A percentile compares a stretch with the other conserved stretches of the same genome.
Evolutionary conservation across 108 stramenopile genomes (phyloP).

Genomic region (Fragilaria radians): DNA sequence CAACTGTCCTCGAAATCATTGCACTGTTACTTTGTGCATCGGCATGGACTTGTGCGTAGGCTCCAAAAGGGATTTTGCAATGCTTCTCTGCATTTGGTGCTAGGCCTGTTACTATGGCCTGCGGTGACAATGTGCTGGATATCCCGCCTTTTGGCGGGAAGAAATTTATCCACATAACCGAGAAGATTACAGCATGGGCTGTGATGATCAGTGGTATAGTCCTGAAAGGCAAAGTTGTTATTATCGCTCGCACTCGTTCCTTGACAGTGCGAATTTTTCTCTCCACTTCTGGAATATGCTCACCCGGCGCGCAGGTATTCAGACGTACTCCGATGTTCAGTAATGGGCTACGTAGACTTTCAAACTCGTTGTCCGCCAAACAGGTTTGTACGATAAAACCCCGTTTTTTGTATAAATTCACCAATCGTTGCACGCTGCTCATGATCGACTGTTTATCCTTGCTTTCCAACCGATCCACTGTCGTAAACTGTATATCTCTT

Average conservation of each 20-base stretch:
- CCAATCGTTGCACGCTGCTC: background rate
- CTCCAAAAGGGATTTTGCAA: conserved; percentile 17
- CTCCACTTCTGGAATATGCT: background rate
- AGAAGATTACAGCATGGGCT: background rate
- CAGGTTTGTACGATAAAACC: background rate
- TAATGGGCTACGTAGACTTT: background rate
- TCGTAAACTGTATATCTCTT: background rate
- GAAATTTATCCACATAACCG: background rate
- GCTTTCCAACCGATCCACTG: background rate
- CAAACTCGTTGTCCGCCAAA: background rate
- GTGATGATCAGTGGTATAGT: background rate
- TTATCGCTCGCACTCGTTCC: background rate
- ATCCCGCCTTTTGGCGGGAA: conserved; percentile 27
- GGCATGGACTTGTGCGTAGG: conserved; percentile 33
- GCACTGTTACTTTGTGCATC: conserved; percentile 21
- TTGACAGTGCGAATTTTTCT: background rate
- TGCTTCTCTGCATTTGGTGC: conserved; percentile 9
- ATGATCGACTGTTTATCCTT: background rate
- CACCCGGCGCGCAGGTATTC: background rate
- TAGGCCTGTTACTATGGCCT: conserved; percentile 3
- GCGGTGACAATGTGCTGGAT: conserved; percentile 23
- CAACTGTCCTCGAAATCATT: conserved; percentile 13
- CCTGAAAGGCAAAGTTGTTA: background rate
- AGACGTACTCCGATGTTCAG: background rate
- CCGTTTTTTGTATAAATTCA: background rate